Evolutionary conservation across 768 basidiomycete genomes (phyloP).

Genomic region (Suillus luteus): DNA sequence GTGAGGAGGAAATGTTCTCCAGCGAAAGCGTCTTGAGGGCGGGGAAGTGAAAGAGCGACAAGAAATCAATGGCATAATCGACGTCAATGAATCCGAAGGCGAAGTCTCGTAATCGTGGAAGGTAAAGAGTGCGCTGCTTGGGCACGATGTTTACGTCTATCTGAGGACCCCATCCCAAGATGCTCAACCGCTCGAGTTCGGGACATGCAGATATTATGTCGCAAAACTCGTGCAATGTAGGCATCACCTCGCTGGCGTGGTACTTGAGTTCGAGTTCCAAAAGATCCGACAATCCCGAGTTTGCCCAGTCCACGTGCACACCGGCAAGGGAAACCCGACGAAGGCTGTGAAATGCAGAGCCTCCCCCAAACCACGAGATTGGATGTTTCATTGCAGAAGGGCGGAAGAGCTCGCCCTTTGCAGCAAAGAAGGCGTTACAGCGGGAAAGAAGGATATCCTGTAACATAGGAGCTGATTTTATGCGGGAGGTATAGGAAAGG

Average conservation of each 20-base stretch:
- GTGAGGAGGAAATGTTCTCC: constrained; percentile 47
- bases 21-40: constrained; percentile 39
- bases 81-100: constrained; percentile 48
- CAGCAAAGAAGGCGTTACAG: constrained; percentile 60
- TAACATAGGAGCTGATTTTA: constrained; percentile 39
- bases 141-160: constrained; percentile 19
- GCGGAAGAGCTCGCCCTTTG: constrained; percentile 44
- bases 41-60: constrained; percentile 43
- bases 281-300: constrained; percentile 43
- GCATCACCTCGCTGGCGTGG: constrained; percentile 58
- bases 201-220: constrained; percentile 43
- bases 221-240: constrained; percentile 48
- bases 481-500: constrained; percentile 40
- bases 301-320: constrained; percentile 58
- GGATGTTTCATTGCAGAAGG: constrained; percentile 43
- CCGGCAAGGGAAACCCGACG: constrained; percentile 50
- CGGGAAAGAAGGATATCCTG: constrained; percentile 47
- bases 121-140: constrained; percentile 22
- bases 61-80: constrained; percentile 38
- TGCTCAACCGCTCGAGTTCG: constrained; percentile 42
- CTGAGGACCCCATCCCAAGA: constrained; percentile 57
- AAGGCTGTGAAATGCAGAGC: constrained; percentile 35
- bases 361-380: constrained; percentile 44
- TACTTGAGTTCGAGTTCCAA: constrained; percentile 54
- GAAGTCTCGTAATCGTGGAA: constrained; percentile 37